Base-by-base conservation (phyloP, 1,284 basidiomycete genomes). In the Trametes hirsuta region DNA sequence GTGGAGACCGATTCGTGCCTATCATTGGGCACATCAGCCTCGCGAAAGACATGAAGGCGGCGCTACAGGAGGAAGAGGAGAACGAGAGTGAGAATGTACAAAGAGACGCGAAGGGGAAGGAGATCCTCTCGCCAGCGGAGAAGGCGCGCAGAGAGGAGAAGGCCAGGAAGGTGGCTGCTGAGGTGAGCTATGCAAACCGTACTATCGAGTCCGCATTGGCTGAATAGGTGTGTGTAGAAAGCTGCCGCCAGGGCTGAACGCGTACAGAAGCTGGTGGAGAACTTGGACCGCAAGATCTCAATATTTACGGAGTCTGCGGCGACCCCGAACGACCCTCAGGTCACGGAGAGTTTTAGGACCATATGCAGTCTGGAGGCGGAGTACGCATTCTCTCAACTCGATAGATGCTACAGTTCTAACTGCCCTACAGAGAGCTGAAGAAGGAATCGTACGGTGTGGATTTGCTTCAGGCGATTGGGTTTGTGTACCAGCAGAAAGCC, bases 1-100 rank as follows among this genome's bases (percentile, higher is more conserved):
- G 93, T 51, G 93, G 93, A 0, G 92, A 94, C 47, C 78, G 89
- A 14, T 95, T 95, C 72, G 75, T 87, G 46, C 88, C 91, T 2
- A 91, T 95, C 70, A 94, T 94, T 66, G 91, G 92, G 10, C 82
- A 88, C 55, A 90, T 94, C 67, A 91, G 89, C 55, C 79, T 95
- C 67, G 96, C 95, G 36, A 86, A 86, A 68, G 97, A 99, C 70
- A 98, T 99, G 97, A 99, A 99, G 79, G 87, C 94, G 6, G 96
- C 95, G 5, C 79, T 99, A 71, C 96, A 99, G 72, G 93, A 97
- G 70, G 95, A 94, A 15, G 92, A 92, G 51, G 90, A 93, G 63
- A 82, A 81, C 10, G 81, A 83, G 21, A 71, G 59, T 1, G 72
- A 71, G 66, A 74, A 72, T 49, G 77, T 79, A 44, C 71, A 75